Base-by-base conservation (phyloP, 2,329 filamentous ascomycete species). In the Cadophora gregata region DNA sequence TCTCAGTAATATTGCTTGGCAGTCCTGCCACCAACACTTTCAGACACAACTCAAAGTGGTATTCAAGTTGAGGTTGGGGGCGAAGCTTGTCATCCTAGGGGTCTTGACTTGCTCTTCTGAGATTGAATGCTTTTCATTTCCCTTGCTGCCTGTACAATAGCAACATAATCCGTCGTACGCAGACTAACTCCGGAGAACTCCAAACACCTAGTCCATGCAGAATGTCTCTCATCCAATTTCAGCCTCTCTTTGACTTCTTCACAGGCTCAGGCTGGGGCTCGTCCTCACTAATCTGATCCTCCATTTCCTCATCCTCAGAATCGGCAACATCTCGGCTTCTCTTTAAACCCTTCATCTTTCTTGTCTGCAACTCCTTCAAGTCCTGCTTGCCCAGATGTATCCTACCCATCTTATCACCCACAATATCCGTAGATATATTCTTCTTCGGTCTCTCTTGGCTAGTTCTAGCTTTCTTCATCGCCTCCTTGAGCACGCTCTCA, bases 341-440 rank as follows among this genome's bases (percentile, higher is more conserved):
- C 87, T 98, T 99, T 73, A 99, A 80, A 72, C 94, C 96, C 88
- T 99, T 99, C 94, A 99, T 98, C 88, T 99, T 99, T 77, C 96
- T 90, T 62, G 94, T 96, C 84, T 99, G 96, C 80, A 99, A 80
- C 74, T 91, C 87, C 77, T 84, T 85, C 67, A 99, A 85, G 81
- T 99, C 93, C 81, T 97, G 93, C 82, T 90, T 93, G 76, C 92
- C 93, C 67, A 97, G 81, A 79, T 99, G 96, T 70, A 99, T 91
- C 73, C 93, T 90, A 70, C 95, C 96, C 71, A 98, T 85, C 89
- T 98, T 98, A 81, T 99, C 96, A 78, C 96, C 96, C 82, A 99
- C 93, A 51, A 89, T 81, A 79, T 98, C 94, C 65, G 92, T 96
- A 63, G 89, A 87, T 74, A 99, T 90, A 80, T 99, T 99, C 90